Conservation (phyloP, 2,329 filamentous ascomycete species). For the Colletotrichum coccodes region DNA sequence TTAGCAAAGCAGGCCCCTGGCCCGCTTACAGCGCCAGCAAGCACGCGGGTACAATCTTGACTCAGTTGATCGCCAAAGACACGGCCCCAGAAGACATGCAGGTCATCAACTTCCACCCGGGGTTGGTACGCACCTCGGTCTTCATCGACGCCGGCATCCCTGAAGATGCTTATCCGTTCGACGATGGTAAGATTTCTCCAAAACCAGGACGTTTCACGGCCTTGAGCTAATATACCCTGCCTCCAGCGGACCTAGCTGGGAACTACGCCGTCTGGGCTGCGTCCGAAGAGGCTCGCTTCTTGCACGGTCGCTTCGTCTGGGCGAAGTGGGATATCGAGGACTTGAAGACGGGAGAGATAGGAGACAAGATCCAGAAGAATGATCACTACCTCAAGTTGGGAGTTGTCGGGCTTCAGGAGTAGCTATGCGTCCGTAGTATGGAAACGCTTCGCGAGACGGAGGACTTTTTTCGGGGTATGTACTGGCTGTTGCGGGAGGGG, state of each 20-base stretch:
- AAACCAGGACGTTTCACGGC: not conserved
- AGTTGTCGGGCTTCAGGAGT: conserved; percentile 16
- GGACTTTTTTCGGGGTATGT: no score
- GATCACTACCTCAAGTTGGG: conserved; percentile 33
- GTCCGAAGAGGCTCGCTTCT: conserved; percentile 47
- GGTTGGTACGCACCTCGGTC: conserved; percentile 45
- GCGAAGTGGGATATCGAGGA: conserved; percentile 55
- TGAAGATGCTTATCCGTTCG: conserved; percentile 38
- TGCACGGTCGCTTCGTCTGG: conserved; percentile 51
- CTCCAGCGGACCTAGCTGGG: conserved; percentile 1
- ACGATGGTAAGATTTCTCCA: conserved; percentile 36
- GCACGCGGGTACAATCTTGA: conserved; percentile 43
- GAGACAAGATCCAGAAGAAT: conserved; percentile 30
- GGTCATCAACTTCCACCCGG: conserved; percentile 52
- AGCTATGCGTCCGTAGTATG: not conserved
- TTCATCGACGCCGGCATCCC: conserved; percentile 37
- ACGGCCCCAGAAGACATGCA: conserved; percentile 45
- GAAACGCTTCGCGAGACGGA: no score
- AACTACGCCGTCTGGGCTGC: conserved; percentile 52
- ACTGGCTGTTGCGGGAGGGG: no score
- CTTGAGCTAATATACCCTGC: not conserved
- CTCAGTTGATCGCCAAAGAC: conserved; percentile 52
- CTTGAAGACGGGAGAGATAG: conserved; percentile 35
- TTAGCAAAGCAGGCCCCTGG: conserved; percentile 32
- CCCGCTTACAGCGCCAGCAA: conserved; percentile 51